Conservation (phyloP, 2,329 filamentous ascomycete genomes). For the Xenoacremonium recifei region DNA sequence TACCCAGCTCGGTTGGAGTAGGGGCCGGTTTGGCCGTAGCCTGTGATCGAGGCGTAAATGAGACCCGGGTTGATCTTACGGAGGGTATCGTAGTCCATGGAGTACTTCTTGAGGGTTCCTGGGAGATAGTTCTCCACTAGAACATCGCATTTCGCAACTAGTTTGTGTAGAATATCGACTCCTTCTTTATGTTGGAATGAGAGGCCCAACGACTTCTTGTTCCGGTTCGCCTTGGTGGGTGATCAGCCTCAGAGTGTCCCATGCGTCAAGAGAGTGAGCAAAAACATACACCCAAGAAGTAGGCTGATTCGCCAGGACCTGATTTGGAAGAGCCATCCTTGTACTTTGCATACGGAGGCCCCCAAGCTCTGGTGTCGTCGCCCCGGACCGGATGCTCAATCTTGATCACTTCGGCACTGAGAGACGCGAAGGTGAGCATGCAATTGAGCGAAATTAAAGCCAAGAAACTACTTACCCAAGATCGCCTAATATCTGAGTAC, state of each 20-base stretch:
- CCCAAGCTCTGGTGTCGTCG: slow-evolving; percentile 95
- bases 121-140: slow-evolving; percentile 97
- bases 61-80: slow-evolving; percentile 78
- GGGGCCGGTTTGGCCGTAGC: slow-evolving; percentile 93
- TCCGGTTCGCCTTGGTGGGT: slow-evolving; percentile 75
- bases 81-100: slow-evolving; percentile 82
- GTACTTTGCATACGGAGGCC: slow-evolving; percentile 87
- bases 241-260: slow-evolving; percentile 11
- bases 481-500: slow-evolving; percentile 94
- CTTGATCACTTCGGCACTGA: slow-evolving; percentile 92
- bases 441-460: too few relatives aligned
- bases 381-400: slow-evolving; percentile 89
- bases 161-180: slow-evolving; percentile 80
- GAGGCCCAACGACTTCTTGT: slow-evolving; percentile 91
- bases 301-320: slow-evolving; percentile 88
- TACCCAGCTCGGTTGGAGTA: slow-evolving; percentile 87
- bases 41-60: slow-evolving; percentile 95
- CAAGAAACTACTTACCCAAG: slow-evolving; percentile 88
- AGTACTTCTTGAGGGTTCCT: slow-evolving; percentile 84
- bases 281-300: slow-evolving; percentile 77
- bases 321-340: slow-evolving; percentile 54
- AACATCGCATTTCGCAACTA: slow-evolving; percentile 83
- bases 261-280: neutral
- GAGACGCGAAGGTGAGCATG: too few relatives aligned
- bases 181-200: slow-evolving; percentile 86